Conservation (phyloP, 306 rosid genomes). For the Castanospermum australe region DNA sequence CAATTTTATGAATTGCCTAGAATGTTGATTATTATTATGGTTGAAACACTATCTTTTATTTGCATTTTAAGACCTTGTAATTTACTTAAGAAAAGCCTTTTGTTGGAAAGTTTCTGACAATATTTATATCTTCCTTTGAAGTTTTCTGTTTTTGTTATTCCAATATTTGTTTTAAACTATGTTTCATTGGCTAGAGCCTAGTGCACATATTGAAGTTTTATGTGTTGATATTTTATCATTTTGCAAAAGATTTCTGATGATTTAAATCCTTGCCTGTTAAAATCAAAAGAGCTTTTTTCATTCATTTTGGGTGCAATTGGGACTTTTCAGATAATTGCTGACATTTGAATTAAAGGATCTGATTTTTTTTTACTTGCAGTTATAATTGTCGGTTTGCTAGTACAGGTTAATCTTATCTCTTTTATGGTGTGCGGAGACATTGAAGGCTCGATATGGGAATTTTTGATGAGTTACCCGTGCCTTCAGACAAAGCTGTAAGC, state of each 20-base stretch:
- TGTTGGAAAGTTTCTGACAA: background rate
- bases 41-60: background rate
- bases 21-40: background rate
- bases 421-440: constrained; percentile 37
- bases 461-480: constrained; percentile 88
- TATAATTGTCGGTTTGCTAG: constrained; percentile 30
- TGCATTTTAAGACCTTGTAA: background rate
- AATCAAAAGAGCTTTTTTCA: background rate
- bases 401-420: constrained; percentile 38
- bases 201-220: background rate
- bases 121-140: background rate
- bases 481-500: constrained; percentile 80
- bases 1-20: background rate
- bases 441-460: constrained; percentile 68
- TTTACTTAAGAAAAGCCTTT: background rate
- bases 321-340: background rate
- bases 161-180: background rate
- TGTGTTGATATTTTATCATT: background rate
- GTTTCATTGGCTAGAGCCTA: background rate
- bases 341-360: background rate
- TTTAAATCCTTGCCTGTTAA: background rate
- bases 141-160: background rate
- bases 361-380: constrained; percentile 26
- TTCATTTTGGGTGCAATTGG: constrained; percentile 11
- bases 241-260: background rate